Evolutionary conservation across 768 basidiomycete species (phyloP), one percentile per base, ranked within the genome.

Genomic region (Mycena polygramma): DNA sequence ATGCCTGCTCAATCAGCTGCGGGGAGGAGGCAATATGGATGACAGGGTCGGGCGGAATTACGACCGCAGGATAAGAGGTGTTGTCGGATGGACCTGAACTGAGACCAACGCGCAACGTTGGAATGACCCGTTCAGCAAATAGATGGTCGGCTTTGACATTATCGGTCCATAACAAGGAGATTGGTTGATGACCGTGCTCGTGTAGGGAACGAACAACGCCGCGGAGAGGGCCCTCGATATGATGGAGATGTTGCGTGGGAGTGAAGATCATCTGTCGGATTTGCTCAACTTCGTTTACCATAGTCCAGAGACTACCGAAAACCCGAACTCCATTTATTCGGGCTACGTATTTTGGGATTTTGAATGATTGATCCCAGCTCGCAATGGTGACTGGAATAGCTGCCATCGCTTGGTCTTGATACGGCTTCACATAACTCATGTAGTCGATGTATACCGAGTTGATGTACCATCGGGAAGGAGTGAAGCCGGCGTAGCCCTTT

Each of bases 331-430:
- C 57, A 58, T 58, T 15, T 6, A 58, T 4, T 45, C 57, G 57
- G 7, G 57, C 57, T 8, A 58, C 13, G 26, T 58, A 58, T 58
- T 58, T 58, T 30, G 48, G 19, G 4, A 24, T 37, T 37, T 64
- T 64, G 43, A 30, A 64, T 1, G 63, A 64, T n/a, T 57, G 63
- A 15, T 64, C 63, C 43, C 19, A n/a, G 1, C 4, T 1, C 0
- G 9, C 43, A 1, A 35, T 10, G 11, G 26, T 55, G 5, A 13
- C 19, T 6, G 52, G 26, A 22, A 64, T 7, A 8, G 63, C 53
- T 0, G 63, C 22, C 63, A 64, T 64, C 0, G 63, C 52, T 24
- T 64, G 63, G 35, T 64, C 53, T 48, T 64, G 63, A n/a, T 57
- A 53, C 2, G 63, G 39, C 22, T 60, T 60, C 13, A 60, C 41